phyloP scores from a whole-genome alignment of 164 flowering plant species.

The Kalanchoe fedtschenkoi region DNA sequence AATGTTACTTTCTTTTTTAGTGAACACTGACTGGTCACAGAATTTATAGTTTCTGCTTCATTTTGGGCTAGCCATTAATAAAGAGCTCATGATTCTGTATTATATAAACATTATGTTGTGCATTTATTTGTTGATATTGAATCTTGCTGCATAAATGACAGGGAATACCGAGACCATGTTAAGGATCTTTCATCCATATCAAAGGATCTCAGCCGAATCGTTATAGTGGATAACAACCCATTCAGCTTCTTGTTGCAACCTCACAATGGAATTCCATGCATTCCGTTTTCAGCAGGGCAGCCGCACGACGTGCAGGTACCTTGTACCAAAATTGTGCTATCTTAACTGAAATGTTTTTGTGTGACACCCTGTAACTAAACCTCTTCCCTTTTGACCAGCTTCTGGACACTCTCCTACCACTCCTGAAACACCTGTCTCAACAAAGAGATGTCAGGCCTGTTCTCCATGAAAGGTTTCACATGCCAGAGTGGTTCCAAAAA shows the following conservation, averaged over 20 bases:
- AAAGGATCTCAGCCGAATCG: slow-evolving; percentile 59
- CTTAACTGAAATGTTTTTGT: neutral
- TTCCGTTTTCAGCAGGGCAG: slow-evolving; percentile 85
- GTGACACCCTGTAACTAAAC: neutral
- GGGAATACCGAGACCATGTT: slow-evolving; percentile 87
- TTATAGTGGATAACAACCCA: slow-evolving; percentile 89
- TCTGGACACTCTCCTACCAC: slow-evolving; percentile 76
- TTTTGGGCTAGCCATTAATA: no score
- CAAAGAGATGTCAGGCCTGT: slow-evolving; percentile 74
- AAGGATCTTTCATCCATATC: slow-evolving; percentile 80
- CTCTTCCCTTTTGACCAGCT: slow-evolving; percentile 37
- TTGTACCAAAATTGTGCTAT: neutral
- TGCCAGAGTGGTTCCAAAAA: slow-evolving; percentile 93
- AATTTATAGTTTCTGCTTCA: no score
- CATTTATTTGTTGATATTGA: neutral
- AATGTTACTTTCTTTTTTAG: no score
- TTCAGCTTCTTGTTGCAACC: slow-evolving; percentile 97
- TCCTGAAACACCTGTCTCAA: slow-evolving; percentile 64
- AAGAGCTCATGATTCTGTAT: neutral
- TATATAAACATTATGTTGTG: neutral
- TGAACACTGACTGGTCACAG: no score
- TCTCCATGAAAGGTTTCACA: slow-evolving; percentile 72
- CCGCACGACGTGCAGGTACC: slow-evolving; percentile 84
- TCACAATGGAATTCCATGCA: slow-evolving; percentile 82
- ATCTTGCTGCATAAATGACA: slow-evolving; percentile 16